Evolutionary conservation across 2,329 filamentous ascomycete genomes (phyloP).

Genomic region (Furcasterigmium sp.): DNA sequence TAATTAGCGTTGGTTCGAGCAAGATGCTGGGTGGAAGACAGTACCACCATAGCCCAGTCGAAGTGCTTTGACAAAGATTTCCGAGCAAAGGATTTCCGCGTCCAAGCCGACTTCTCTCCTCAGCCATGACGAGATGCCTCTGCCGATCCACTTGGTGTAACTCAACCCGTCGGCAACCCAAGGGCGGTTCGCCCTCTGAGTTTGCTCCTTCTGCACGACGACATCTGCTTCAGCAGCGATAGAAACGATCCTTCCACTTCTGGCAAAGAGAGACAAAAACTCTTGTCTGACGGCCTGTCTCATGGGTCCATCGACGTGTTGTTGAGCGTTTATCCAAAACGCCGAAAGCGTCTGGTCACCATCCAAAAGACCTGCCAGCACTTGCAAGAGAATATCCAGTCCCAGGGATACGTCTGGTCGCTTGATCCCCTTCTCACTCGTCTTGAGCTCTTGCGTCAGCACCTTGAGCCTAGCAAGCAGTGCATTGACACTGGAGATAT

Average conservation of each 20-base stretch:
- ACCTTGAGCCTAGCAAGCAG: constrained; percentile 63
- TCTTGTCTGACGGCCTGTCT: constrained; percentile 34
- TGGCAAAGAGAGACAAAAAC: constrained; percentile 38
- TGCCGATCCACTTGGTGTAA: constrained; percentile 69
- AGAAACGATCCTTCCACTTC: constrained; percentile 43
- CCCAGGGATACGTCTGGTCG: constrained; percentile 37
- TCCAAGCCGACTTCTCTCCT: constrained; percentile 14
- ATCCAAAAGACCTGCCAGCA: constrained; percentile 36
- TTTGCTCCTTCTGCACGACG: constrained; percentile 31
- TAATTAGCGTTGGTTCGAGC: constrained; percentile 18
- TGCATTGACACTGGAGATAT: constrained; percentile 73
- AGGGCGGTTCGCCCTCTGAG: constrained; percentile 13
- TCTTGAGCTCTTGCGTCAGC: constrained; percentile 47
- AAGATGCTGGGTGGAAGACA: not conserved
- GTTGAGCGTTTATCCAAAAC: constrained; percentile 26
- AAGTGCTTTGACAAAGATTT: constrained; percentile 54
- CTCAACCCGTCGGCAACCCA: constrained; percentile 63
- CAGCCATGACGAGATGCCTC: constrained; percentile 49
- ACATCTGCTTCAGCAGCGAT: constrained; percentile 51
- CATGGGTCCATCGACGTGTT: constrained; percentile 6
- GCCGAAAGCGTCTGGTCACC: constrained; percentile 26
- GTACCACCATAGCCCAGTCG: constrained; percentile 69
- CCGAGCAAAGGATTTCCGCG: constrained; percentile 35
- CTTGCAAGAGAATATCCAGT: constrained; percentile 35
- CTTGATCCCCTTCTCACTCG: constrained; percentile 27